Conservation (phyloP, 2,329 filamentous ascomycete genomes). For the Botrytis squamosa region DNA sequence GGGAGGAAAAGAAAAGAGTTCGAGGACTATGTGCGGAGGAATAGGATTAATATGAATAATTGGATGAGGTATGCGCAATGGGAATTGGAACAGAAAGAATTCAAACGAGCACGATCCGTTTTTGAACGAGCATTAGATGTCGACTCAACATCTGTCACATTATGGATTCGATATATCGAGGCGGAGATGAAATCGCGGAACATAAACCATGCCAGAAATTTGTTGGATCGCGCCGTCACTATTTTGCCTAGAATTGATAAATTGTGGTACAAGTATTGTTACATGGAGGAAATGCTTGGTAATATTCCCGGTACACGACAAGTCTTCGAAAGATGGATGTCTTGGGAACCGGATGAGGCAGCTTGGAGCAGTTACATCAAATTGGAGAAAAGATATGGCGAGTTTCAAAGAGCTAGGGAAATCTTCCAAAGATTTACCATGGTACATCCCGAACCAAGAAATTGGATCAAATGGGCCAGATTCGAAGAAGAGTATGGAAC, state of each 20-base stretch:
- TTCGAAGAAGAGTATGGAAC: conserved; percentile 97
- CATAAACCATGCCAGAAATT: conserved; percentile 93
- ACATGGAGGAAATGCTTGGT: conserved; percentile 96
- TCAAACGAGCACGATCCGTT: conserved; percentile 82
- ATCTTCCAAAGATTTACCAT: conserved; percentile 90
- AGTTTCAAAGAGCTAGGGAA: conserved; percentile 83
- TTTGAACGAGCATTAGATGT: conserved; percentile 95
- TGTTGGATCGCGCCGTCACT: conserved; percentile 92
- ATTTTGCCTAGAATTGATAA: conserved; percentile 90
- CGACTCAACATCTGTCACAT: conserved; percentile 77
- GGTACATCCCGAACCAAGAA: conserved; percentile 89
- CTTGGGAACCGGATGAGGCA: conserved; percentile 94
- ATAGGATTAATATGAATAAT: conserved; percentile 94
- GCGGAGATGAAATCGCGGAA: conserved; percentile 93
- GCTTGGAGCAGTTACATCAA: conserved; percentile 98
- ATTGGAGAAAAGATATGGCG: conserved; percentile 90
- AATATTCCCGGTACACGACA: conserved; percentile 90
- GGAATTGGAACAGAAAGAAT: conserved; percentile 98
- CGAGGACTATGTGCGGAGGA: conserved; percentile 95
- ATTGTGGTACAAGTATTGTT: conserved; percentile 99
- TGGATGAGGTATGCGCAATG: conserved; percentile 98
- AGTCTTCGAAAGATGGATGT: conserved; percentile 97
- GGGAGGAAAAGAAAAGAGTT: conserved; percentile 95
- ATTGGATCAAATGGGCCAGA: conserved; percentile 98
- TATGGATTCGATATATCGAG: conserved; percentile 95